phyloP scores from a whole-genome alignment of 2,329 filamentous ascomycete species.

The Hirsutella thompsonii region DNA sequence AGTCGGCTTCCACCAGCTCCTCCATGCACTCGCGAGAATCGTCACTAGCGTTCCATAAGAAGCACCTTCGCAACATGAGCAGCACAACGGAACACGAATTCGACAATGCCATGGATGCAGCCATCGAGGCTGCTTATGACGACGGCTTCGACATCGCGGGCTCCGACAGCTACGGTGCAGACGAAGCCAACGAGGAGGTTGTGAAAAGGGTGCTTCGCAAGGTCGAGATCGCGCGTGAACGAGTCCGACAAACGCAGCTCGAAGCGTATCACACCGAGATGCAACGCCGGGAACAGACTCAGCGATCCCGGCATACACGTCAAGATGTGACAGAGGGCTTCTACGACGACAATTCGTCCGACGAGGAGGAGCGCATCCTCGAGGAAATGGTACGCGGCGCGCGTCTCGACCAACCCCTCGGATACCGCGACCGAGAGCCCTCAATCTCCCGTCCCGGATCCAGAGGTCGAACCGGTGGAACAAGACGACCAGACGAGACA shows the following conservation, averaged over 20 bases:
- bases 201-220: slow-evolving; percentile 47
- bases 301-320: slow-evolving; percentile 10
- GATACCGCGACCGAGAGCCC: slow-evolving; percentile 29
- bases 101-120: slow-evolving; percentile 85
- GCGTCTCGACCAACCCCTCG: slow-evolving; percentile 66
- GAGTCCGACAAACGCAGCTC: slow-evolving; percentile 58
- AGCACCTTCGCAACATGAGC: slow-evolving; percentile 55
- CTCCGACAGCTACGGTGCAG: slow-evolving; percentile 24
- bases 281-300: slow-evolving; percentile 15
- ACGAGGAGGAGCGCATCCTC: slow-evolving; percentile 64
- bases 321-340: slow-evolving; percentile 34
- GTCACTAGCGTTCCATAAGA: slow-evolving; percentile 53
- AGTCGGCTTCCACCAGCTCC: slow-evolving; percentile 69
- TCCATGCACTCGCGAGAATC: slow-evolving; percentile 74
- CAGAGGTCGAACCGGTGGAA: slow-evolving; percentile 62
- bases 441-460: slow-evolving; percentile 39
- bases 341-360: slow-evolving; percentile 50
- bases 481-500: slow-evolving; percentile 60
- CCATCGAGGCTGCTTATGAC: slow-evolving; percentile 91
- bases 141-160: slow-evolving; percentile 71
- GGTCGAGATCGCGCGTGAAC: slow-evolving; percentile 64
- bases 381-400: slow-evolving; percentile 84
- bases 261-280: slow-evolving; percentile 35
- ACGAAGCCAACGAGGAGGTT: slow-evolving; percentile 27
- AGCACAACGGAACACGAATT: slow-evolving; percentile 79